Evolutionary conservation across 106 monocot genomes (phyloP).

Genomic region (Allium fistulosum): DNA sequence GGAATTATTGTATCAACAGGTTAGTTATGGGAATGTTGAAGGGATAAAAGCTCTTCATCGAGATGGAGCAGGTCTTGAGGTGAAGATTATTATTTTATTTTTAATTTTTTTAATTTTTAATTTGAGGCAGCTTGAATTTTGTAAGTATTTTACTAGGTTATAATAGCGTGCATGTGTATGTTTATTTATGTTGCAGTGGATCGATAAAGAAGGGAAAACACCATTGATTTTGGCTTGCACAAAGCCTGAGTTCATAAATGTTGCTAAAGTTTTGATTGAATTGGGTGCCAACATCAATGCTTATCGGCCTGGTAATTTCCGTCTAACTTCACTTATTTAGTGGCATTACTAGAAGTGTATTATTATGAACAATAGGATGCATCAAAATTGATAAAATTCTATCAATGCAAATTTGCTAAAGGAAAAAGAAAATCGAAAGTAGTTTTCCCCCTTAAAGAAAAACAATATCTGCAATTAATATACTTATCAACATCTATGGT

Average conservation of each 20-base stretch:
- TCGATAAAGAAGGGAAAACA: conserved; percentile 85
- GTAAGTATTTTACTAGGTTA: no score
- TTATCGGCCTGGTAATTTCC: conserved; percentile 66
- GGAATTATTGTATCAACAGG: conserved; percentile 73
- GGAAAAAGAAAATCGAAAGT: no score
- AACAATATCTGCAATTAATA: no score
- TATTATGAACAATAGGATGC: no score
- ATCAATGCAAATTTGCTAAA: no score
- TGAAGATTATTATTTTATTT: conserved; percentile 8
- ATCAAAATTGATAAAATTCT: no score
- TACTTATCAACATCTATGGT: no score
- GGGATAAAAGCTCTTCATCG: conserved; percentile 51
- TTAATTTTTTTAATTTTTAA: neutral
- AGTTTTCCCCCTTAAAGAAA: no score
- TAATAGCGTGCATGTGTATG: neutral
- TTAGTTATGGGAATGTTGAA: conserved; percentile 57
- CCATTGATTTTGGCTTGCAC: conserved; percentile 78
- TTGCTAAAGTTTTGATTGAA: conserved; percentile 59
- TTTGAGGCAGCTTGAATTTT: neutral
- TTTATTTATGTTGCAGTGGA: conserved; percentile 39
- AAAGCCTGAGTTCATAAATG: conserved; percentile 48
- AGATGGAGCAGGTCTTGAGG: conserved; percentile 83
- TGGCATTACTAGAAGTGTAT: no score
- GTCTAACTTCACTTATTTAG: no score
- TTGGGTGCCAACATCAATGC: conserved; percentile 91